Conservation (phyloP, 306 rosid genomes). For the Lathyrus sativus region DNA sequence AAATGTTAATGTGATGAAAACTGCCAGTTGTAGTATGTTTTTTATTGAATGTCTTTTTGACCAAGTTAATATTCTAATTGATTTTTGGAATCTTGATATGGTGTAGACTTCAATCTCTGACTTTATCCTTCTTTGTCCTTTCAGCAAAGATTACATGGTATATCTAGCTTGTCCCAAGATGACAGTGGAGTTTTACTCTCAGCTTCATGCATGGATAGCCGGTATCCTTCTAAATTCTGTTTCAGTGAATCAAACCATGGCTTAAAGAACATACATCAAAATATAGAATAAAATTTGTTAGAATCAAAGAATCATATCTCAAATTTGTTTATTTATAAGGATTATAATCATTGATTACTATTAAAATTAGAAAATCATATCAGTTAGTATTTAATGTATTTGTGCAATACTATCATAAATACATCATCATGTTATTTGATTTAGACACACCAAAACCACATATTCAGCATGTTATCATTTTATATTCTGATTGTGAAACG, state of each 20-base stretch:
- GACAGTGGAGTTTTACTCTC: conserved; percentile 72
- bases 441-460: neutral
- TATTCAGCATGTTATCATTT: neutral
- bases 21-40: conserved; percentile 6
- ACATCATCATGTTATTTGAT: neutral
- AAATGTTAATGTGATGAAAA: conserved; percentile 19
- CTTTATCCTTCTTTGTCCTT: conserved; percentile 33
- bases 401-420: no score
- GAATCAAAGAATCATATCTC: neutral
- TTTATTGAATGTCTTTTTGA: neutral
- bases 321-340: neutral
- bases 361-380: no score
- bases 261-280: neutral
- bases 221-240: conserved; percentile 49
- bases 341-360: no score
- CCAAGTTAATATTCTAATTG: neutral
- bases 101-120: conserved; percentile 9
- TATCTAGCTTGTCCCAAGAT: conserved; percentile 97
- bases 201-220: conserved; percentile 93
- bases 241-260: conserved; percentile 15
- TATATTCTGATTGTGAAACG: no score
- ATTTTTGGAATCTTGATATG: conserved; percentile 18
- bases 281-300: neutral
- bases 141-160: conserved; percentile 85
- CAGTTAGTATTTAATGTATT: no score